These are phyloP conservation scores for Ogataea parapolymorpha DNA, from an alignment of 805 yeast species.

Conservation along the genomic window DNA sequence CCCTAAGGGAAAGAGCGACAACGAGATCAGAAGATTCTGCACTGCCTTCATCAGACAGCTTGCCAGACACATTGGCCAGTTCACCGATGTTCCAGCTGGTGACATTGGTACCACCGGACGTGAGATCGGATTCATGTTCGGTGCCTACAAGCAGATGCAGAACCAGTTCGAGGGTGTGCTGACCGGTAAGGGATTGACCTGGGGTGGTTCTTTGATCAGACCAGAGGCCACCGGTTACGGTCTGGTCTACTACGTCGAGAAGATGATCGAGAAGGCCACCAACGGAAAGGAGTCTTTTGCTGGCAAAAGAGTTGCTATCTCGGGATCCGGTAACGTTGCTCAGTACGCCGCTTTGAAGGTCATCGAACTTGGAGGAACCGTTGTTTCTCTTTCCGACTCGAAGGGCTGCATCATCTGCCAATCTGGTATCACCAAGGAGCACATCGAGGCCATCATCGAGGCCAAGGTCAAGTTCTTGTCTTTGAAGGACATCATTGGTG, in stretches of 20 bases:
- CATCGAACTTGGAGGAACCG: conserved; percentile 94
- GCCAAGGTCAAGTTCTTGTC: conserved; percentile 79
- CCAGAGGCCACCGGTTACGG: conserved; percentile 99
- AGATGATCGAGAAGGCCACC: conserved; percentile 93
- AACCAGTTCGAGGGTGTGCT: conserved; percentile 96
- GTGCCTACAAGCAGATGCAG: conserved; percentile 90
- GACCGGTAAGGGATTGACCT: conserved; percentile 95
- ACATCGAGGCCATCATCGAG: conserved; percentile 67
- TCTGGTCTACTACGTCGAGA: conserved; percentile 92
- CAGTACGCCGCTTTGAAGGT: conserved; percentile 98
- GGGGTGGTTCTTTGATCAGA: conserved; percentile 99
- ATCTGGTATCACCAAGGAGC: conserved; percentile 80
- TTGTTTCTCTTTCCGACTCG: conserved; percentile 92
- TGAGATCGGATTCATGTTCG: conserved; percentile 91
- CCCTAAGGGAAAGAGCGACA: conserved; percentile 91
- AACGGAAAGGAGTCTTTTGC: conserved; percentile 83
- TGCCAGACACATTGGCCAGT: conserved; percentile 93
- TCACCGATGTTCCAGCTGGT: conserved; percentile 99
- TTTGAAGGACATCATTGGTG: conserved; percentile 62
- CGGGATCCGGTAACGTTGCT: conserved; percentile 99
- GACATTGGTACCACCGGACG: conserved; percentile 98
- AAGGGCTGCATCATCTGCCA: conserved; percentile 81
- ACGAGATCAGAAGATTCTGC: conserved; percentile 96
- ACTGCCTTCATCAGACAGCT: conserved; percentile 93
- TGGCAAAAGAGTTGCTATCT: conserved; percentile 93